Percentiles rank a stretch among this genome's conserved stretches.
phyloP scores from a whole-genome alignment of 2,329 filamentous ascomycete species.

The Talaromyces verruculosus region DNA sequence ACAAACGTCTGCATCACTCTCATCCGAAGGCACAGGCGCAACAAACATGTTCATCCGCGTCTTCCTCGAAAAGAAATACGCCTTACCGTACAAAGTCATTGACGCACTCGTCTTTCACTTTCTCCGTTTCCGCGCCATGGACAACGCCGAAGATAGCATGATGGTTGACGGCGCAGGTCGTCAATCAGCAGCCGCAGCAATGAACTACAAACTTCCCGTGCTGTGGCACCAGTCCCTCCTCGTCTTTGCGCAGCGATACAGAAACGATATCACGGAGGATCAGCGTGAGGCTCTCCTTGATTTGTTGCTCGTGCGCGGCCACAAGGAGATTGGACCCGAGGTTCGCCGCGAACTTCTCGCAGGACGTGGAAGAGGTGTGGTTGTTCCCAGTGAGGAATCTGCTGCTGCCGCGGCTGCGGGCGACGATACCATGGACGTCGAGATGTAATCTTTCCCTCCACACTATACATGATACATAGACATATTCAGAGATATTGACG shows the following conservation, averaged over 20 bases:
- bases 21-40: constrained; percentile 79
- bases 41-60: constrained; percentile 95
- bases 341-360: constrained; percentile 84
- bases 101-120: constrained; percentile 97
- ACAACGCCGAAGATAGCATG: constrained; percentile 55
- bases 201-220: constrained; percentile 71
- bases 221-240: constrained; percentile 95
- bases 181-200: constrained; percentile 48
- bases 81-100: constrained; percentile 89
- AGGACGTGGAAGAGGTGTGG: constrained; percentile 78
- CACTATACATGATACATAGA: constrained; percentile 5
- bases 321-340: constrained; percentile 86
- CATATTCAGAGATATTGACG: constrained; percentile 24
- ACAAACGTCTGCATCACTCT: constrained; percentile 69
- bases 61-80: constrained; percentile 94
- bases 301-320: constrained; percentile 77
- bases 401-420: constrained; percentile 65
- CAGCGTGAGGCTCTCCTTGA: constrained; percentile 89
- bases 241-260: constrained; percentile 89
- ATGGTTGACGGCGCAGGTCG: constrained; percentile 37
- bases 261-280: constrained; percentile 94
- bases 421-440: constrained; percentile 89
- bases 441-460: constrained; percentile 30
- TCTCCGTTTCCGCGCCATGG: constrained; percentile 75
- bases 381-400: constrained; percentile 47